phyloP scores from a whole-genome alignment of 306 rosid genomes.

The Glycine tomentella region DNA sequence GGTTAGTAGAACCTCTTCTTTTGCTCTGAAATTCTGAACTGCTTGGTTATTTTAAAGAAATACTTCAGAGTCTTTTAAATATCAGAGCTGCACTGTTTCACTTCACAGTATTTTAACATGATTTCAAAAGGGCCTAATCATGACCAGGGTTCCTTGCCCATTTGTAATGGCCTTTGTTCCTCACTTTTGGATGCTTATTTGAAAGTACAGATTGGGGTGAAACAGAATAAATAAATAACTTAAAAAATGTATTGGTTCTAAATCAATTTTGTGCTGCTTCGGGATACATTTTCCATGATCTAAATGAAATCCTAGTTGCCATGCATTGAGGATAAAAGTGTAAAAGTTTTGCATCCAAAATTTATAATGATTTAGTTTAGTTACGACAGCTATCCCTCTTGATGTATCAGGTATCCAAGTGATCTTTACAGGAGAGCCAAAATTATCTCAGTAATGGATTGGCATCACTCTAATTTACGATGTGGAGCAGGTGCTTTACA shows the following conservation, averaged over 20 bases:
- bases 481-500: constrained; percentile 68
- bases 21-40: constrained; percentile 34
- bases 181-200: constrained; percentile 10
- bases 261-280: constrained; percentile 1
- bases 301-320: constrained; percentile 6
- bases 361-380: not conserved
- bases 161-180: constrained; percentile 9
- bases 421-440: constrained; percentile 77
- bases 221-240: not conserved
- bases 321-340: not conserved
- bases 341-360: constrained; percentile 7
- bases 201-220: constrained; percentile 4
- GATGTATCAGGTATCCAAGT: constrained; percentile 73
- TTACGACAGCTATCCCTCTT: constrained; percentile 26
- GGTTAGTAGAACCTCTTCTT: constrained; percentile 63
- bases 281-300: constrained; percentile 30
- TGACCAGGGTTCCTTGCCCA: not conserved
- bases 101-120: not conserved
- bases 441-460: constrained; percentile 78
- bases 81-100: constrained; percentile 15
- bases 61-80: not conserved
- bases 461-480: constrained; percentile 93
- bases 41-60: constrained; percentile 6
- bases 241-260: constrained; percentile 9
- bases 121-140: not conserved